A percentile compares a stretch with the other conserved stretches of the same genome.
Evolutionary conservation across 306 rosid species (phyloP).

Genomic region (Arachis hypogaea): DNA sequence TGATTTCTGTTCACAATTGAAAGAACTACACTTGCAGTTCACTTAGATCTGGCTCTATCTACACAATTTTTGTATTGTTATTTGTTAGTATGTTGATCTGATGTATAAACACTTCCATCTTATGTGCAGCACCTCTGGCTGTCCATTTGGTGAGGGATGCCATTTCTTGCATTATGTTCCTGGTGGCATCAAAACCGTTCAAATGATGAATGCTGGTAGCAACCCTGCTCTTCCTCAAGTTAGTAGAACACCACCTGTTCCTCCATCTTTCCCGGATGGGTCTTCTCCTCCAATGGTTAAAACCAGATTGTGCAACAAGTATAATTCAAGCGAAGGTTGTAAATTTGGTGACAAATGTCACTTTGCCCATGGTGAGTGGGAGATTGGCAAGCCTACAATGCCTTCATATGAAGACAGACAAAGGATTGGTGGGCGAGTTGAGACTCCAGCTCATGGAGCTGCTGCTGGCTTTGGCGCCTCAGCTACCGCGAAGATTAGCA

Average conservation of each 20-base stretch:
- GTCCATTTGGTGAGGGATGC: conserved; percentile 94
- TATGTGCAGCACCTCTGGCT: conserved; percentile 84
- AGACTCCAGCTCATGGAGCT: conserved; percentile 58
- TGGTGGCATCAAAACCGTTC: conserved; percentile 80
- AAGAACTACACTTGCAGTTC: background rate
- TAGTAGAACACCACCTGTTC: conserved; percentile 54
- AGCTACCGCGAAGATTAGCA: conserved; percentile 80
- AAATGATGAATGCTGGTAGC: conserved; percentile 61
- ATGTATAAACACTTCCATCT: conserved; percentile 21
- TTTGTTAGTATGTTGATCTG: conserved; percentile 23
- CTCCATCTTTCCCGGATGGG: conserved; percentile 75
- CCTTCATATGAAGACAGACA: conserved; percentile 71
- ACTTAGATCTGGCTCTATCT: background rate
- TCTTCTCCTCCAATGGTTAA: conserved; percentile 77
- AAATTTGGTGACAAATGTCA: conserved; percentile 87
- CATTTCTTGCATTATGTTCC: conserved; percentile 88
- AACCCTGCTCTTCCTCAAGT: conserved; percentile 54
- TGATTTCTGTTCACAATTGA: background rate
- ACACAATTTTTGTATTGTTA: conserved; percentile 26
- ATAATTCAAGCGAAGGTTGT: conserved; percentile 81
- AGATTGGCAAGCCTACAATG: conserved; percentile 71
- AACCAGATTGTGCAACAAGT: conserved; percentile 83
- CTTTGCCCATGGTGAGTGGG: conserved; percentile 67
- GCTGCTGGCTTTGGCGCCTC: conserved; percentile 80
- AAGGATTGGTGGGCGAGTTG: conserved; percentile 59